Evolutionary conservation across 2,329 filamentous ascomycete genomes (phyloP).

Genomic region (Cephalotrichum gorgonifer): DNA sequence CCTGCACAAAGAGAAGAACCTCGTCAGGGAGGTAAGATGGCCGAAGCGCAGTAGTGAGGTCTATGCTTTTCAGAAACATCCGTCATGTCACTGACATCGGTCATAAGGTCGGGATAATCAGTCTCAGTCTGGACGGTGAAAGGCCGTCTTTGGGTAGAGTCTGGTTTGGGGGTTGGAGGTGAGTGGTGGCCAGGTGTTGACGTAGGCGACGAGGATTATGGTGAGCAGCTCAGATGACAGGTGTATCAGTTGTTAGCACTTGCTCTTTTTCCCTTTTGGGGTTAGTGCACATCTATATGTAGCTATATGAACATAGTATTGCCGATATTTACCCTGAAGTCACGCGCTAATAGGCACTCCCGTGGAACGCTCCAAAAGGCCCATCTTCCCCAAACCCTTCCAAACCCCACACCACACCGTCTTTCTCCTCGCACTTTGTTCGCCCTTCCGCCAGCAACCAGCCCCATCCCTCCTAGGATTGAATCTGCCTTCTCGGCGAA

Average conservation of each 20-base stretch:
- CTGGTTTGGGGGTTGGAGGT: neutral
- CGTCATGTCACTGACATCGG: conserved; percentile 42
- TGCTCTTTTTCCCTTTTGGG: neutral
- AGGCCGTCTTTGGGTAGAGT: neutral
- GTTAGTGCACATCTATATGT: neutral
- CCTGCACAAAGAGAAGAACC: conserved; percentile 89
- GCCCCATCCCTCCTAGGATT: neutral
- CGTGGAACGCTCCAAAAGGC: neutral
- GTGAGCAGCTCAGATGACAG: neutral
- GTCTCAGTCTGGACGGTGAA: neutral
- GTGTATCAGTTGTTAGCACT: neutral
- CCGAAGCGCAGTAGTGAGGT: conserved; percentile 92
- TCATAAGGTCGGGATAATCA: neutral
- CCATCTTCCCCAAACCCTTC: neutral
- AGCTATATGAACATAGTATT: neutral
- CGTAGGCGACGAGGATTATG: neutral
- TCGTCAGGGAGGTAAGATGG: conserved; percentile 89
- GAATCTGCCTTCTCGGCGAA: neutral
- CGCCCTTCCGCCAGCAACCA: neutral
- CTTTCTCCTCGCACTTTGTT: neutral
- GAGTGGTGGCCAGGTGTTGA: neutral
- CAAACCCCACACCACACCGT: neutral
- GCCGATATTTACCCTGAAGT: neutral
- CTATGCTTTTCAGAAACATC: conserved; percentile 95
- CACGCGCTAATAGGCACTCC: neutral